phyloP scores from a whole-genome alignment of 257 asterid genomes.

The Nicotiana sylvestris region DNA sequence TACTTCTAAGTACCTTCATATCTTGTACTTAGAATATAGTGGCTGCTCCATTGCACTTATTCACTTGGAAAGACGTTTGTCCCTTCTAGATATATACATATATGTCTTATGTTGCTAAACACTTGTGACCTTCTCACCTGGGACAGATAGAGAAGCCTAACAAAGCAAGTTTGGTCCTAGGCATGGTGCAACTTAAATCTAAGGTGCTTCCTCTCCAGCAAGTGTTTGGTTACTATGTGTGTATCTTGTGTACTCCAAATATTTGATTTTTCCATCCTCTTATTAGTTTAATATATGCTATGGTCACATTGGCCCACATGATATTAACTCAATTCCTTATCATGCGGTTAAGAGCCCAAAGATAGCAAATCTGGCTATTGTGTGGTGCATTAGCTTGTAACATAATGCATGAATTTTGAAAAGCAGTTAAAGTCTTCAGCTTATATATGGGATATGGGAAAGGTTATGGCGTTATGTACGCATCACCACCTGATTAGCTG shows the following conservation, averaged over 20 bases:
- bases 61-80: neutral
- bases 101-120: neutral
- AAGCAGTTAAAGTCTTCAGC: too few relatives aligned
- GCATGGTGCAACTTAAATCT: neutral
- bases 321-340: neutral
- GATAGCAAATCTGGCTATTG: neutral
- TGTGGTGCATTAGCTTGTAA: neutral
- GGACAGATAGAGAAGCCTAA: neutral
- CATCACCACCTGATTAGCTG: too few relatives aligned
- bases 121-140: neutral
- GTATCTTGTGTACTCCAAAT: neutral
- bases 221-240: neutral
- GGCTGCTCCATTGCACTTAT: neutral
- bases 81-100: neutral
- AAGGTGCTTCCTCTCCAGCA: neutral
- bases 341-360: neutral
- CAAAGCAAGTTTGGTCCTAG: neutral
- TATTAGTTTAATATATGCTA: neutral
- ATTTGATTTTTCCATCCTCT: neutral
- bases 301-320: neutral
- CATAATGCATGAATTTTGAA: neutral
- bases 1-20: neutral
- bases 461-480: too few relatives aligned
- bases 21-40: neutral
- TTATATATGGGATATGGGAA: too few relatives aligned